Base-by-base conservation (phyloP, 177 flowering plant genomes). In the Vitis hybrid region DNA sequence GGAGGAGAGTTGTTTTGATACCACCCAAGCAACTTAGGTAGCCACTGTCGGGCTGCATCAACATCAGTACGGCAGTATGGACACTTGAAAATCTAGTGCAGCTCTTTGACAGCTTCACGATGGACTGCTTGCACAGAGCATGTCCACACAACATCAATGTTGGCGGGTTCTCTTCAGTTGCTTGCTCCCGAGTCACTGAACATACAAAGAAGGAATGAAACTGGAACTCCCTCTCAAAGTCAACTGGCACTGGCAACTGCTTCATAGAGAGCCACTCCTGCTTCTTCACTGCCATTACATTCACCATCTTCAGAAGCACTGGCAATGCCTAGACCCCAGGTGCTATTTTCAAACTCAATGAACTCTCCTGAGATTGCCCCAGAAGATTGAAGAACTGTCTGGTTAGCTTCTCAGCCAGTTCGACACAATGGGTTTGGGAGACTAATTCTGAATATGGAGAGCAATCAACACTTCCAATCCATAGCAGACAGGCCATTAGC, bases 131-230 rank as follows among this genome's bases (percentile, higher is more conserved):
- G 81, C 94, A 89, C 2, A 93, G 84, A 18, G 83, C 94, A 63
- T 91, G 98, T 18, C 94, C 92, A 62, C 98, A 93, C 0, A 87
- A 73, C 89, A 91, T 82, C 78, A 90, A 61, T 97, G 90, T 86
- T 5, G 98, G 91, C 1, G 93, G 97, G 61, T 91, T 93, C 63
- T 87, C 95, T 7, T 89, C 94, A 12, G 82, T 85, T 9, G 84
- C 87, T 63, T 89, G 94, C 34, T 91, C 97, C 60, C 85, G 82
- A 8, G 88, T 87, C 60, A 93, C 94, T 2, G 91, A 95, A 60
- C 97, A 93, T 10, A 91, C 92, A 75, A 93, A 90, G 26, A 90
- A 74, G 3, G 94, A 90, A 76, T 91, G 94, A 73, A 88, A 88
- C 75, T 91, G 94, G 60, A 87, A 88, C 67, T 88, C 91, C 61